phyloP scores from a whole-genome alignment of 2,329 filamentous ascomycete genomes.

The Aspergillus ochraceoroseus region DNA sequence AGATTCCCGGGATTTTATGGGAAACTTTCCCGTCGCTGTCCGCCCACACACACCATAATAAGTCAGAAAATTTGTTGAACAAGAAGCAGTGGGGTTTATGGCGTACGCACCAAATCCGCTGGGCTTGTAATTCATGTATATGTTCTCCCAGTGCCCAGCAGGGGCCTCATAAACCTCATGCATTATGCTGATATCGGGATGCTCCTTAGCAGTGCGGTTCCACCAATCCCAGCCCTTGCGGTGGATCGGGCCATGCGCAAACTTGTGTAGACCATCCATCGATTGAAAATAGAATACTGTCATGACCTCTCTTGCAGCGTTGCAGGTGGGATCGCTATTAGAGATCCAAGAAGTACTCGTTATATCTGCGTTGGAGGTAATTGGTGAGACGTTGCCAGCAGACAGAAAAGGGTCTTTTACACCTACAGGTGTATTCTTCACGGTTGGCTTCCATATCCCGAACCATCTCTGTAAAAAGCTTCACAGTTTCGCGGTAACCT shows the following conservation, averaged over 20 bases:
- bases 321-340: not conserved
- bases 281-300: slow-evolving; percentile 5
- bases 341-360: slow-evolving; percentile 5
- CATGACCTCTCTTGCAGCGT: slow-evolving; percentile 1
- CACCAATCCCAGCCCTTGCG: slow-evolving; percentile 10
- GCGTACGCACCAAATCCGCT: slow-evolving; percentile 1
- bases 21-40: slow-evolving; percentile 2
- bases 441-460: not conserved
- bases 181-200: slow-evolving; percentile 7
- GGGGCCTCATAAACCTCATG: slow-evolving; percentile 8
- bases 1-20: not conserved
- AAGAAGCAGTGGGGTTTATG: not conserved
- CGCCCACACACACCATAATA: not conserved
- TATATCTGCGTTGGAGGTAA: not conserved
- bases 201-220: slow-evolving; percentile 2
- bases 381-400: not conserved
- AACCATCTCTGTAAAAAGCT: not conserved
- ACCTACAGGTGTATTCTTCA: slow-evolving; percentile 4
- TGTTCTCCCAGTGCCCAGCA: slow-evolving; percentile 5
- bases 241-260: slow-evolving; percentile 4
- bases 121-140: slow-evolving; percentile 6
- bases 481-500: not conserved
- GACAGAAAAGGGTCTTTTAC: too few relatives aligned
- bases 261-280: slow-evolving; percentile 4
- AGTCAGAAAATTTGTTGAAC: too few relatives aligned